Percentiles rank a stretch among this genome's conserved stretches.
Evolutionary conservation across 192 early-diverging fungal species (phyloP).

Genomic region (Backusella parvicylindrica): DNA sequence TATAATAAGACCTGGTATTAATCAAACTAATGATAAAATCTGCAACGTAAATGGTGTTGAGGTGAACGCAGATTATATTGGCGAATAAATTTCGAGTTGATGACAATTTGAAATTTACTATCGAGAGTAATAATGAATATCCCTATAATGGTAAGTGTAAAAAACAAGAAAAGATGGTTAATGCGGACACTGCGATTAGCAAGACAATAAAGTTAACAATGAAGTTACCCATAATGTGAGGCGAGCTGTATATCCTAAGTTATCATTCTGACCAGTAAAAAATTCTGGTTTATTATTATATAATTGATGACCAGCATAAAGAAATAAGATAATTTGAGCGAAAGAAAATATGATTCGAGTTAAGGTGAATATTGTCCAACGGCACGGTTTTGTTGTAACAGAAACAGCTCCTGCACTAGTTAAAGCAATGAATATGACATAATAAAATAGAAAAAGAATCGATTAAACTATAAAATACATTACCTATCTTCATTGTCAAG

Average conservation of each 20-base stretch:
- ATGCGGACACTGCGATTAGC: too few relatives aligned
- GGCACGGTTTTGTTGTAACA: background rate
- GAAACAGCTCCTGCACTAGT: too few relatives aligned
- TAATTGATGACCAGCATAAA: background rate
- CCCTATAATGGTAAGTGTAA: background rate
- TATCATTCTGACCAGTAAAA: background rate
- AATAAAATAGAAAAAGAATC: background rate
- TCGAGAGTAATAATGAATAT: background rate
- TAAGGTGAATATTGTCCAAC: background rate
- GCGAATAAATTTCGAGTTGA: background rate
- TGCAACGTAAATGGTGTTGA: background rate
- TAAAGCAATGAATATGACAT: too few relatives aligned
- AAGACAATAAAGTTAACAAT: background rate
- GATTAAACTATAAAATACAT: background rate
- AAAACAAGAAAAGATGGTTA: background rate
- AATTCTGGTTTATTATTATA: background rate
- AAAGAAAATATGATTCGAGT: background rate
- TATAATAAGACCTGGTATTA: background rate
- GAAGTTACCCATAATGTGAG: background rate
- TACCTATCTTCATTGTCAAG: background rate
- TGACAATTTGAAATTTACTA: background rate
- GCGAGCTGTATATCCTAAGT: background rate
- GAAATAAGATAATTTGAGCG: background rate
- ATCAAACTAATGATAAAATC: background rate
- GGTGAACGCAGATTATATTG: background rate